These are phyloP conservation scores for Entrophospora sp. DNA, from an alignment of 192 early-diverging fungal genomes.

Conservation along the genomic window DNA sequence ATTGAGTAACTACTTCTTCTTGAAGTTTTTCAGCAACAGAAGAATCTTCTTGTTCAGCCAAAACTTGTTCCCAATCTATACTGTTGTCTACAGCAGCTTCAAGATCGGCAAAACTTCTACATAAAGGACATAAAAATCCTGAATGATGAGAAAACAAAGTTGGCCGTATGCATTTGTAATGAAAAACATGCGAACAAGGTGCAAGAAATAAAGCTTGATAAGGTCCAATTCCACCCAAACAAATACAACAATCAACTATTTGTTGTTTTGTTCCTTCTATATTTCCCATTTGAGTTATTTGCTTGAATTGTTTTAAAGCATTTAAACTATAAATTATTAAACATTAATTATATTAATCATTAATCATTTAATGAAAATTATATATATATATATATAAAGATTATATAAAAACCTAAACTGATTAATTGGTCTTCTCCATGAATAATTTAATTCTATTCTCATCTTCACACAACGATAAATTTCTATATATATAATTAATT, in stretches of 20 bases:
- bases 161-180: constrained; percentile 85
- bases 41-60: constrained; percentile 41
- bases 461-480: constrained; percentile 92
- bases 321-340: constrained; percentile 29
- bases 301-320: constrained; percentile 35
- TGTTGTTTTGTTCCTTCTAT: constrained; percentile 28
- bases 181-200: constrained; percentile 88
- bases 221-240: constrained; percentile 73
- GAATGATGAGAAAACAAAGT: constrained; percentile 58
- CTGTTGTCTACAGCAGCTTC: constrained; percentile 56
- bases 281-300: constrained; percentile 38
- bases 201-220: constrained; percentile 86
- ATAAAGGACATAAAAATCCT: constrained; percentile 80
- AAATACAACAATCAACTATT: constrained; percentile 77
- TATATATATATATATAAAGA: too few species aligned
- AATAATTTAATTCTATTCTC: constrained; percentile 62
- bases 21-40: too few species aligned
- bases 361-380: too few species aligned
- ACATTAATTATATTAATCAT: too few species aligned
- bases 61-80: constrained; percentile 4
- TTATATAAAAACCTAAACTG: constrained; percentile 54
- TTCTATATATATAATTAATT: constrained; percentile 43
- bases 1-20: too few species aligned
- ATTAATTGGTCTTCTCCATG: constrained; percentile 53
- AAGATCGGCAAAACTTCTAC: constrained; percentile 84